These are phyloP conservation scores for Suillus discolor DNA, from an alignment of 768 basidiomycete genomes.

Conservation along the genomic window DNA sequence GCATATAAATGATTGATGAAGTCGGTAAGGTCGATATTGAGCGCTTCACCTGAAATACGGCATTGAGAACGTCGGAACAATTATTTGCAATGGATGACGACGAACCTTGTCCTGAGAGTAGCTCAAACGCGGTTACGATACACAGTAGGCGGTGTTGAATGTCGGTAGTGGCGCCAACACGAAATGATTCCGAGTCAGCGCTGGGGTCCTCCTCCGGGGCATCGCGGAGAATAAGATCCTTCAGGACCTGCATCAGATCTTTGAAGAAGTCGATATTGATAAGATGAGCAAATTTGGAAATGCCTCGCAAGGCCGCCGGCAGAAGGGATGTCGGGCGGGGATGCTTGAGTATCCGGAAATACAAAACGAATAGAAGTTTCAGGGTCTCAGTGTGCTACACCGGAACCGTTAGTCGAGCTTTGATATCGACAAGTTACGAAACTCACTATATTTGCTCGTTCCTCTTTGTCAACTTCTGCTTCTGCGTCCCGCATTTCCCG, in stretches of 20 bases:
- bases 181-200: constrained; percentile 33
- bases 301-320: constrained; percentile 86
- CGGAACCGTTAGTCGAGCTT: constrained; percentile 21
- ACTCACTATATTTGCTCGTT: constrained; percentile 78
- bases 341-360: constrained; percentile 94
- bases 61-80: constrained; percentile 16
- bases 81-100: constrained; percentile 20
- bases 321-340: constrained; percentile 77
- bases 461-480: constrained; percentile 91
- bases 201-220: constrained; percentile 40
- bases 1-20: constrained; percentile 86
- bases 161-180: constrained; percentile 37
- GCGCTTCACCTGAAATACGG: constrained; percentile 75
- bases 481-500: constrained; percentile 94
- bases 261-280: constrained; percentile 99
- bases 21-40: constrained; percentile 92
- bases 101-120: constrained; percentile 92
- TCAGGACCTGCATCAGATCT: constrained; percentile 87
- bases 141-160: constrained; percentile 73
- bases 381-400: constrained; percentile 95
- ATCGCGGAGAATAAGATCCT: constrained; percentile 67
- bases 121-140: constrained; percentile 96
- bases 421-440: constrained; percentile 11
- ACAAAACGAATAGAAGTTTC: constrained; percentile 94
- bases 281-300: constrained; percentile 91